Evolutionary conservation across 2,329 filamentous ascomycete genomes (phyloP).

Genomic region (Penicillium sp.): DNA sequence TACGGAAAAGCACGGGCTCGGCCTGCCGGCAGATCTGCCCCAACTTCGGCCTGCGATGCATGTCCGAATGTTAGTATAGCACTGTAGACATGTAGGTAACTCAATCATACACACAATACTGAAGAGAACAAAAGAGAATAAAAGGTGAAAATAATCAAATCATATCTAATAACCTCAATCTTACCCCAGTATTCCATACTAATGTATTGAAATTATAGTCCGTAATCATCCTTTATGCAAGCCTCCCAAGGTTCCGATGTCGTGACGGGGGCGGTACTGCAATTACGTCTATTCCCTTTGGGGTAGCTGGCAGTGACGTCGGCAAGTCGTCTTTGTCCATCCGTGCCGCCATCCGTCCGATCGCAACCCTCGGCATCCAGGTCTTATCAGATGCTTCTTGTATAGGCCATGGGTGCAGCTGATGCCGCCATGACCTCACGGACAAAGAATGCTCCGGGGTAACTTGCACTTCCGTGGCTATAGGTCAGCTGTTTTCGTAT

Average conservation of each 20-base stretch:
- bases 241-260: neutral
- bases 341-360: constrained; percentile 27
- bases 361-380: constrained; percentile 18
- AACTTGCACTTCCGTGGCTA: neutral
- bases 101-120: too few relatives aligned
- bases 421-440: neutral
- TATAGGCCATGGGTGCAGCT: neutral
- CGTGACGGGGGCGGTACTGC: constrained; percentile 1
- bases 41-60: constrained; percentile 11
- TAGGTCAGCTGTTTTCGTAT: constrained; percentile 12
- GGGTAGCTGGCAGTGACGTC: constrained; percentile 32
- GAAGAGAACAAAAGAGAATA: too few relatives aligned
- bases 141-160: too few relatives aligned
- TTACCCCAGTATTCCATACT: too few relatives aligned
- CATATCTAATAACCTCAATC: too few relatives aligned
- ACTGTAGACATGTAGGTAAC: neutral
- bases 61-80: too few relatives aligned
- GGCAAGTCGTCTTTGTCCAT: constrained; percentile 27
- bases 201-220: neutral
- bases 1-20: constrained; percentile 17
- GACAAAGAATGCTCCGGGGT: neutral
- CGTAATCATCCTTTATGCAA: neutral
- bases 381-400: constrained; percentile 2
- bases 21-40: constrained; percentile 19
- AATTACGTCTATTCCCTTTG: constrained; percentile 6